These are phyloP conservation scores for Pichia sp. DNA, from an alignment of 1,139 yeast species.

Conservation along the genomic window DNA sequence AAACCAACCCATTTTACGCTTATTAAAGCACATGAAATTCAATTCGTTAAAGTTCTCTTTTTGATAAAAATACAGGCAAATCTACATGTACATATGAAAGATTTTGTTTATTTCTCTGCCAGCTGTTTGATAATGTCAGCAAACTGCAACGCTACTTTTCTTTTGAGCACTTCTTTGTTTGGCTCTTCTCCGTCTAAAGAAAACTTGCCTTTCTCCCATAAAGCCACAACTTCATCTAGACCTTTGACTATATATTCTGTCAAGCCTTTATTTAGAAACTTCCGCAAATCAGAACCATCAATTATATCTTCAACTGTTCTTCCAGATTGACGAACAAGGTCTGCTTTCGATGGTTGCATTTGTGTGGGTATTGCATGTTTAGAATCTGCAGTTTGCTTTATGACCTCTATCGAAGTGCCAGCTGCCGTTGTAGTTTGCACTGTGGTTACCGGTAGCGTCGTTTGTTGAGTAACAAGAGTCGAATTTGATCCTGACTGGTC, in stretches of 20 bases:
- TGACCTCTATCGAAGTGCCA: background rate
- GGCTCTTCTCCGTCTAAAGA: slow-evolving; percentile 29
- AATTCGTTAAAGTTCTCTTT: no score
- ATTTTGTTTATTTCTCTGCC: slow-evolving; percentile 28
- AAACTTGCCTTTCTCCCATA: slow-evolving; percentile 22
- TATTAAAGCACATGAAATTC: no score
- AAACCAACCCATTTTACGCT: no score
- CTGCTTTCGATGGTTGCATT: slow-evolving; percentile 12
- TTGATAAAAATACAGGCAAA: no score
- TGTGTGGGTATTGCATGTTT: background rate
- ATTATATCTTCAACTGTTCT: slow-evolving; percentile 43
- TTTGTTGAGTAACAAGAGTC: background rate
- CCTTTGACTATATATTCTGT: slow-evolving; percentile 68
- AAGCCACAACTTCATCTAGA: slow-evolving; percentile 44
- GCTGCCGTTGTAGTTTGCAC: background rate
- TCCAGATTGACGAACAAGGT: slow-evolving; percentile 10
- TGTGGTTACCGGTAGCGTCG: background rate
- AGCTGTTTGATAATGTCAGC: slow-evolving; percentile 66
- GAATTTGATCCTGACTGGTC: background rate
- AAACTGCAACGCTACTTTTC: slow-evolving; percentile 60
- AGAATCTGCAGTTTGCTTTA: background rate
- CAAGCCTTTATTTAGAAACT: slow-evolving; percentile 68
- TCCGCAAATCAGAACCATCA: slow-evolving; percentile 80
- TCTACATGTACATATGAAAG: no score
- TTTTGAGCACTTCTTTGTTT: slow-evolving; percentile 39